Evolutionary conservation across 495 filamentous ascomycete genomes (phyloP).

Genomic region (Aspergillus olivimuriae): DNA sequence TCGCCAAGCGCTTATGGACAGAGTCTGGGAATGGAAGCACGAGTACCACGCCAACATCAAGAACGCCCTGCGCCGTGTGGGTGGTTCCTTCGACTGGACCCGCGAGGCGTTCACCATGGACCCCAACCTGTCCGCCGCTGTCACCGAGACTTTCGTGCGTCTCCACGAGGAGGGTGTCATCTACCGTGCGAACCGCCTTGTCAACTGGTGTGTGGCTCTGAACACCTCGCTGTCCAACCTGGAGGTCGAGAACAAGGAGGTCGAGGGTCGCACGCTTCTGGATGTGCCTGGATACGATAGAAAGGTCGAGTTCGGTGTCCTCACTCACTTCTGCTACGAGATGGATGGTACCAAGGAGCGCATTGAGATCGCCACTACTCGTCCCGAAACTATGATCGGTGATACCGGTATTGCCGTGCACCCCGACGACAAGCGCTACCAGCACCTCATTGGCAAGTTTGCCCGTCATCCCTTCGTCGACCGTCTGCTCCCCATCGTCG

Average conservation of each 20-base stretch:
- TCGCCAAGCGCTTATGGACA: constrained; percentile 50
- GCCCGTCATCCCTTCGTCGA: constrained; percentile 67
- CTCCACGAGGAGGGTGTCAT: constrained; percentile 72
- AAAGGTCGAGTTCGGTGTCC: constrained; percentile 68
- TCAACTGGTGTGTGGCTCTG: constrained; percentile 70
- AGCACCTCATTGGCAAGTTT: constrained; percentile 64
- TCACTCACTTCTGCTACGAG: constrained; percentile 65
- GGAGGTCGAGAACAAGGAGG: constrained; percentile 69
- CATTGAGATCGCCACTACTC: constrained; percentile 73
- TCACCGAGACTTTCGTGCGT: constrained; percentile 64
- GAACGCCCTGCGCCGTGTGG: constrained; percentile 49
- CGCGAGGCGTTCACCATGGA: constrained; percentile 74
- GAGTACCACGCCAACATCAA: constrained; percentile 61
- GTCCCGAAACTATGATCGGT: constrained; percentile 77
- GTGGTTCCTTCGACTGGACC: constrained; percentile 58
- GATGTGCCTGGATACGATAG: constrained; percentile 59
- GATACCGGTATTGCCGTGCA: constrained; percentile 74
- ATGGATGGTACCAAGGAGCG: constrained; percentile 58
- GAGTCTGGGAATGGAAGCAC: constrained; percentile 65
- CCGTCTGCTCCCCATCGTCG: constrained; percentile 61
- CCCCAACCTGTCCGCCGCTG: constrained; percentile 57
- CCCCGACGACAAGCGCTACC: constrained; percentile 57
- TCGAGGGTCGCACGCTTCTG: constrained; percentile 58
- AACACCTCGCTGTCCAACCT: constrained; percentile 73
- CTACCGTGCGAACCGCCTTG: constrained; percentile 68